A percentile compares a stretch with the other conserved stretches of the same genome.
Evolutionary conservation across 169 alveolate genomes (phyloP).

Genomic region (Plasmodium blacklocki): DNA sequence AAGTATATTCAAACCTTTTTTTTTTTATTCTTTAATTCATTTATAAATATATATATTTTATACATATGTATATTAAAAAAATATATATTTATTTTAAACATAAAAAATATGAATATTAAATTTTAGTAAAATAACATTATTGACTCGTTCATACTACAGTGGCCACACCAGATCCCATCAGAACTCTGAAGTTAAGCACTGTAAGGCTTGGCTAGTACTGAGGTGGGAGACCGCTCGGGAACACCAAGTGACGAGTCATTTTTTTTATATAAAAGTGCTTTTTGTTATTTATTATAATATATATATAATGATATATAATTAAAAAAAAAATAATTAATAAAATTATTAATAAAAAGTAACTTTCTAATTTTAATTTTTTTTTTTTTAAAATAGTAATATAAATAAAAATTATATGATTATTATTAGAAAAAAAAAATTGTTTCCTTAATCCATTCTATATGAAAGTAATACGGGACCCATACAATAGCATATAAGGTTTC

Average conservation of each 20-base stretch:
- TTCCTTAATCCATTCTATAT: too few relatives aligned
- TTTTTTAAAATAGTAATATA: neutral
- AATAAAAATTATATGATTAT: too few relatives aligned
- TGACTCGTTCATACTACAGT: conserved; percentile 84
- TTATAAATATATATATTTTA: neutral
- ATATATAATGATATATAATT: neutral
- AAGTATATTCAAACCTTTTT: neutral
- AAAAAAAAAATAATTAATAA: too few relatives aligned
- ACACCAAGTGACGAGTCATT: conserved; percentile 77
- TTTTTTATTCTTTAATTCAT: conserved; percentile 1
- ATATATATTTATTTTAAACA: too few relatives aligned
- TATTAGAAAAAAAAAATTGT: too few relatives aligned
- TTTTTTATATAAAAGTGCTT: conserved; percentile 19
- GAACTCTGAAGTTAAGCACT: conserved; percentile 80
- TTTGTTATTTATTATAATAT: neutral
- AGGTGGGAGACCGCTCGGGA: conserved; percentile 95
- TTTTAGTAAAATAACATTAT: too few relatives aligned
- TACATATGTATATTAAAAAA: neutral
- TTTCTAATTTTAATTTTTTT: neutral
- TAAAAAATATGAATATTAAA: too few relatives aligned
- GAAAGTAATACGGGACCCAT: too few relatives aligned
- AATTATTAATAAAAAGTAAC: neutral
- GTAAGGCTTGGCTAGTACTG: conserved; percentile 92
- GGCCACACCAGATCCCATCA: conserved; percentile 78
- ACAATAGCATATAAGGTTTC: too few relatives aligned